Evolutionary conservation across 2,329 filamentous ascomycete genomes (phyloP).

Genomic region (Alternaria longipes): DNA sequence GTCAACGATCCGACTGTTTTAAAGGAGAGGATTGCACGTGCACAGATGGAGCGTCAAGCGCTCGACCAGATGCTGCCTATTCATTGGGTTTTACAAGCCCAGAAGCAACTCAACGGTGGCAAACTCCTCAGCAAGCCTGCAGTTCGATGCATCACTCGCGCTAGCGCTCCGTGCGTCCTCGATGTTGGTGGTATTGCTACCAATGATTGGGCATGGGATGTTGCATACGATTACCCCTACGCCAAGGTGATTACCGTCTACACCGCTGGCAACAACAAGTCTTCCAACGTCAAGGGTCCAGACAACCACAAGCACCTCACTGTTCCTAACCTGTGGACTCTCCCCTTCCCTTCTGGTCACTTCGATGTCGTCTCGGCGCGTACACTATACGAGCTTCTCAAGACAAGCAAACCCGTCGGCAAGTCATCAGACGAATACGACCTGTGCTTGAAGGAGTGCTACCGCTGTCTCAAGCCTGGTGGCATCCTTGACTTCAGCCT

Average conservation of each 20-base stretch:
- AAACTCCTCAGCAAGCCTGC: constrained; percentile 64
- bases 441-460: constrained; percentile 82
- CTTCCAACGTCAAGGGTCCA: constrained; percentile 72
- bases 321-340: constrained; percentile 77
- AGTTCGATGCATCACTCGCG: constrained; percentile 58
- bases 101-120: constrained; percentile 68
- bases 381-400: constrained; percentile 84
- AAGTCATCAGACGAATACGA: constrained; percentile 81
- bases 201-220: constrained; percentile 96
- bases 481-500: constrained; percentile 92
- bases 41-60: constrained; percentile 82
- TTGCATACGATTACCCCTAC: constrained; percentile 84
- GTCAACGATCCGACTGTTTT: constrained; percentile 68
- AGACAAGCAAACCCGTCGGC: constrained; percentile 64
- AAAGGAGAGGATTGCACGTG: constrained; percentile 60
- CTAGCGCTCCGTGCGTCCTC: constrained; percentile 74
- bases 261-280: constrained; percentile 58
- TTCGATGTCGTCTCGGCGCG: constrained; percentile 94
- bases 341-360: constrained; percentile 85
- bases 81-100: constrained; percentile 70
- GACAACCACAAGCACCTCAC: constrained; percentile 85
- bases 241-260: constrained; percentile 89
- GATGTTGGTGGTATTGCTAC: constrained; percentile 86
- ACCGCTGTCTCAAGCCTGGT: constrained; percentile 90
- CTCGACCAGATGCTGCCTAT: constrained; percentile 72